A percentile compares a stretch with the other conserved stretches of the same genome.
These are phyloP conservation scores for Arachnopeziza araneosa DNA, from an alignment of 2,329 filamentous ascomycete genomes.

Conservation along the genomic window DNA sequence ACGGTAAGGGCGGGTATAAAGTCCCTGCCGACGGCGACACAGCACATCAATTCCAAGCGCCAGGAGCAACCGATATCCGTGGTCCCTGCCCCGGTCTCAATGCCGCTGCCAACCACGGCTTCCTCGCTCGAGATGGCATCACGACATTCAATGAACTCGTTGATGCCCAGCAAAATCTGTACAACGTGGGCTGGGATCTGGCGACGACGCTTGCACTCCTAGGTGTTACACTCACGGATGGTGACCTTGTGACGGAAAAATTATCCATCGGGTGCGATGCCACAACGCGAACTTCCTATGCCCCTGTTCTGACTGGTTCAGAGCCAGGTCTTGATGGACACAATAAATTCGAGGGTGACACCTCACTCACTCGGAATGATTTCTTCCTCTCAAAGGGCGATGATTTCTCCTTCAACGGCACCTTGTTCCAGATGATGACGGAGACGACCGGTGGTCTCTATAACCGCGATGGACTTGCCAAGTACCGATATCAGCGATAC, in stretches of 20 bases:
- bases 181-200: slow-evolving; percentile 23
- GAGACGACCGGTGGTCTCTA: slow-evolving; percentile 32
- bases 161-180: slow-evolving; percentile 25
- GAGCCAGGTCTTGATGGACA: slow-evolving; percentile 22
- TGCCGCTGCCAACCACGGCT: slow-evolving; percentile 37
- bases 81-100: slow-evolving; percentile 38
- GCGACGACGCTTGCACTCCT: slow-evolving; percentile 18
- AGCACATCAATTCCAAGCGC: slow-evolving; percentile 20
- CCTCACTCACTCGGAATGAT: slow-evolving; percentile 22
- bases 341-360: slow-evolving; percentile 23
- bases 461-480: slow-evolving; percentile 22
- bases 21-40: slow-evolving; percentile 36
- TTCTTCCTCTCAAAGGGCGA: slow-evolving; percentile 21
- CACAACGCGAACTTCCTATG: slow-evolving; percentile 28
- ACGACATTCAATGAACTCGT: slow-evolving; percentile 24
- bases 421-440: slow-evolving; percentile 29
- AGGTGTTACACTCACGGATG: slow-evolving; percentile 19
- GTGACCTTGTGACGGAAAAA: slow-evolving; percentile 21
- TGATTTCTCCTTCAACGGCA: slow-evolving; percentile 24
- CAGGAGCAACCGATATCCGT: slow-evolving; percentile 33
- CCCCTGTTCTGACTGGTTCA: slow-evolving; percentile 13
- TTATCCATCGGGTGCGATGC: slow-evolving; percentile 25
- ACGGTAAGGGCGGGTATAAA: slow-evolving; percentile 36
- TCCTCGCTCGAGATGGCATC: slow-evolving; percentile 35
- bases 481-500: slow-evolving; percentile 30